Base-by-base conservation (phyloP, 2,329 filamentous ascomycete genomes). In the Aspergillus nomiae region DNA sequence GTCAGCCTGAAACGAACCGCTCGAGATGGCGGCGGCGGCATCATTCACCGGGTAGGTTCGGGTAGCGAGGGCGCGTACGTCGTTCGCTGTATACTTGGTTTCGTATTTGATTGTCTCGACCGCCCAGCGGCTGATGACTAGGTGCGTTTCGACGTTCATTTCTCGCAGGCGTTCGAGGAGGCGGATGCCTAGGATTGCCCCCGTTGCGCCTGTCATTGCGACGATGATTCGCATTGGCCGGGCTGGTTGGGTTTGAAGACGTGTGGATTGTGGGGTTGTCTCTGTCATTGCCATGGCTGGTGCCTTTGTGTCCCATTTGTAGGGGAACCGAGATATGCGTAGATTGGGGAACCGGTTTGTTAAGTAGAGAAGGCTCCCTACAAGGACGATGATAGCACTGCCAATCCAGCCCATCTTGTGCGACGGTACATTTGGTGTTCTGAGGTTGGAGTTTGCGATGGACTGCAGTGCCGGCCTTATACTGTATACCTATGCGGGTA, bases 181-280 rank as follows among this genome's bases (percentile, higher is more conserved):
- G 3, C 72, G 73, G 58, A 83, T 78, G 4, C 73, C 80, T 4
- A 77, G 71, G 3, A 74, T 68, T 8, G 80, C 72, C 7, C 81
- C 81, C 1, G 82, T 83, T 1, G 81, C 81, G 5, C 81, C 81
- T 2, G 81, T 83, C 10, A 84, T 76, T 38, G 74, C 82, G n/a
- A 83, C 73, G 4, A 83, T 48, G 10, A 60, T 53, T 19, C 50
- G 38, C 28, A 32, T 59, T 3, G 57, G 57, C 11, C 34, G 32
- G 51, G 32, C 12, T 51, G 30, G 26, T 30, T 14, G 32, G 16
- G n/a, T 26, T 19, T 32, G 36, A 41, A 24, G 10, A 48, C 30
- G 21, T 24, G 43, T 38, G 30, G 19, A 48, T 12, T 48, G n/a
- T 51, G 41, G 6, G 19, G 1, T 24, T 53, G 19, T 21, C 21